Evolutionary conservation across 805 yeast species (phyloP).

Genomic region (Spathaspora gorwiae): DNA sequence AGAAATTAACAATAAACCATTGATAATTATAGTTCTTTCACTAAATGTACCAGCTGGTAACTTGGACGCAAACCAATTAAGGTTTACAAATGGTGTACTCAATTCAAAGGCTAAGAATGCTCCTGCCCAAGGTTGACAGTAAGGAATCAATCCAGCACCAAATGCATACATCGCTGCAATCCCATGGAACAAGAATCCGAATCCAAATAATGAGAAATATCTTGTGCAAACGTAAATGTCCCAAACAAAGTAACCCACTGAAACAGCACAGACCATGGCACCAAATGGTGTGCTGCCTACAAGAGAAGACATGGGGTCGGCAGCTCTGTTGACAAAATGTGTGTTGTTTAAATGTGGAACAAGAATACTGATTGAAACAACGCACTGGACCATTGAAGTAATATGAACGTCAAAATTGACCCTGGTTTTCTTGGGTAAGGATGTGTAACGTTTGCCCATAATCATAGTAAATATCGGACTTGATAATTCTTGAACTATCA

Average conservation of each 20-base stretch:
- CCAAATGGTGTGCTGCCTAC: constrained; percentile 73
- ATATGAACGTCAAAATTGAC: constrained; percentile 86
- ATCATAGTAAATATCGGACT: constrained; percentile 45
- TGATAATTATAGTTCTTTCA: constrained; percentile 48
- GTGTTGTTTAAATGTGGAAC: constrained; percentile 64
- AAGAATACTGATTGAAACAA: constrained; percentile 55
- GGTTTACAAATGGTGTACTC: constrained; percentile 90
- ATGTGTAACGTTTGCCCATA: constrained; percentile 54
- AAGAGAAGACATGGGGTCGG: constrained; percentile 42
- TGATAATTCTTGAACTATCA: constrained; percentile 46
- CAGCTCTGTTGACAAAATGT: constrained; percentile 29
- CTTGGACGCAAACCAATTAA: constrained; percentile 85
- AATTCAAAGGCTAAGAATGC: constrained; percentile 81
- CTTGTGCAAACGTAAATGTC: constrained; percentile 67
- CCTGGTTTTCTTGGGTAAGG: constrained; percentile 41
- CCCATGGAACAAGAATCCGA: constrained; percentile 81
- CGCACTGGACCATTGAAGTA: constrained; percentile 81
- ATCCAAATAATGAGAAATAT: constrained; percentile 67
- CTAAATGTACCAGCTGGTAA: constrained; percentile 67
- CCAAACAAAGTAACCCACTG: constrained; percentile 90
- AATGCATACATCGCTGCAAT: constrained; percentile 76
- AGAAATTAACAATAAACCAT: constrained; percentile 66
- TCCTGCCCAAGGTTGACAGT: constrained; percentile 76
- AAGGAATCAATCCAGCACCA: constrained; percentile 59
- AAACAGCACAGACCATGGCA: constrained; percentile 66